Evolutionary conservation across 345 rosid genomes (phyloP).

Genomic region (Mangifera indica): DNA sequence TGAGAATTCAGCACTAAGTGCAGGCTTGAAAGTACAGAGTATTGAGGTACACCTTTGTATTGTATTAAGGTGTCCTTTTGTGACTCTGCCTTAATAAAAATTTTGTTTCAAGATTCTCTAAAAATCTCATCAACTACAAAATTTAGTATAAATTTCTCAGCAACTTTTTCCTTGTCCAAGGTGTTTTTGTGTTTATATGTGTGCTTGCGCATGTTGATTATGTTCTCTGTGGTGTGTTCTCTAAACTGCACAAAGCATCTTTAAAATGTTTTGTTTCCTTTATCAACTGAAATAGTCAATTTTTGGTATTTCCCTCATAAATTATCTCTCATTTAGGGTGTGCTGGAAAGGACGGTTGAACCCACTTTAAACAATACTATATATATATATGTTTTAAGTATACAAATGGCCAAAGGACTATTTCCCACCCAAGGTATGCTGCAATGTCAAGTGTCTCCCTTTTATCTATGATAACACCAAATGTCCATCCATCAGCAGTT

Average conservation of each 20-base stretch:
- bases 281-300: constrained; percentile 10
- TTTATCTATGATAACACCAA: too few relatives aligned
- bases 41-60: constrained; percentile 61
- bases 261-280: neutral
- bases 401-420: too few relatives aligned
- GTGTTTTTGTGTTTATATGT: neutral
- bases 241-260: neutral
- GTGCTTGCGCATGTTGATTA: neutral
- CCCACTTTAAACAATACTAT: too few relatives aligned
- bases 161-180: too few relatives aligned
- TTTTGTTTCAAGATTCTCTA: neutral
- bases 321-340: constrained; percentile 61
- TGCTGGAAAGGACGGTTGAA: constrained; percentile 89
- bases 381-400: too few relatives aligned
- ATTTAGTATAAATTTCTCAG: neutral
- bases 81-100: neutral
- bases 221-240: neutral
- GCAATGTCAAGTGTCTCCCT: too few relatives aligned
- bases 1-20: constrained; percentile 92
- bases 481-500: too few relatives aligned
- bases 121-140: neutral
- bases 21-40: constrained; percentile 72
- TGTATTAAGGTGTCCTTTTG: neutral
- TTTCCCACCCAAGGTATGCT: too few relatives aligned
- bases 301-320: constrained; percentile 7